phyloP scores from a whole-genome alignment of 768 basidiomycete species.

The Mrakia blollopis region DNA sequence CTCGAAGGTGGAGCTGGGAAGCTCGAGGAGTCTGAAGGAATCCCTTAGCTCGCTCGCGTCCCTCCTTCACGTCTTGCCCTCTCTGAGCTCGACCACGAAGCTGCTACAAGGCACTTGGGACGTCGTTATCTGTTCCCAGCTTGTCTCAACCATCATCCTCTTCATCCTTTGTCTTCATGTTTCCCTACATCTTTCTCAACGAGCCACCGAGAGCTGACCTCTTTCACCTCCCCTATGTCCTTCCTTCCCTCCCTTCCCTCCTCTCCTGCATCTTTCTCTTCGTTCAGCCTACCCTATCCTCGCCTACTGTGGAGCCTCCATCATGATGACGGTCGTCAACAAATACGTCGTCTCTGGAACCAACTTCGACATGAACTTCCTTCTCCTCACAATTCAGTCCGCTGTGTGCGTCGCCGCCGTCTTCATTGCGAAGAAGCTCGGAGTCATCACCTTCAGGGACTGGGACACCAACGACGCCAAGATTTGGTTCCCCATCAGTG shows the following conservation, averaged over 20 bases:
- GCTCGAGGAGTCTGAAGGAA: neutral
- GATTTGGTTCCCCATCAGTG: conserved; percentile 90
- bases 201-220: neutral
- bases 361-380: conserved; percentile 93
- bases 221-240: neutral
- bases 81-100: neutral
- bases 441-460: conserved; percentile 73
- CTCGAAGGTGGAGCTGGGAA: neutral
- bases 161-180: neutral
- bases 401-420: conserved; percentile 80
- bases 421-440: conserved; percentile 34
- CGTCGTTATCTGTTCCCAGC: too few species aligned
- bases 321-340: conserved; percentile 95
- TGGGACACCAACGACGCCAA: conserved; percentile 80
- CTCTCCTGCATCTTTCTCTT: neutral
- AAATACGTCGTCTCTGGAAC: conserved; percentile 96
- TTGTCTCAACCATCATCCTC: too few species aligned
- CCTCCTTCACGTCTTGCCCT: neutral
- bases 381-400: conserved; percentile 86
- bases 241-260: neutral
- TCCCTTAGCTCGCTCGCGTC: neutral
- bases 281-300: conserved; percentile 49
- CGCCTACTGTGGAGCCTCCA: conserved; percentile 86
- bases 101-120: neutral
- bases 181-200: neutral